Evolutionary conservation across 805 yeast species (phyloP).

Genomic region (Yamadazyma insecticola): DNA sequence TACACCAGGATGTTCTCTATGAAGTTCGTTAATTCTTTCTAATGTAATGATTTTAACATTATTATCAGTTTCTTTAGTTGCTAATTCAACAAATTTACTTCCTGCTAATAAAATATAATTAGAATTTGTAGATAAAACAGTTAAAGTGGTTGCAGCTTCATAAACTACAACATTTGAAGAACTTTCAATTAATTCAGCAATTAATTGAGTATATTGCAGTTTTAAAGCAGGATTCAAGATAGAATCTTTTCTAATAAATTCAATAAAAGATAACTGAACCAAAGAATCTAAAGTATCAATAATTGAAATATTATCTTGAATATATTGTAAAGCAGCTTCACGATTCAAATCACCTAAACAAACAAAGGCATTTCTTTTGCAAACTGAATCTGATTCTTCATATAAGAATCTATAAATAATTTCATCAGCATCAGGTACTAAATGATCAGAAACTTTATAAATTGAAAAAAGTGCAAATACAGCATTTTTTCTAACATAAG

Average conservation of each 20-base stretch:
- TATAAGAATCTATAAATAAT: slow-evolving; percentile 66
- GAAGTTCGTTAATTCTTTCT: slow-evolving; percentile 76
- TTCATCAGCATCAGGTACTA: slow-evolving; percentile 94
- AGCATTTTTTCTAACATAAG: slow-evolving; percentile 96
- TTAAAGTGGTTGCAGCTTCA: slow-evolving; percentile 85
- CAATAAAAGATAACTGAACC: slow-evolving; percentile 84
- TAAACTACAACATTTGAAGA: slow-evolving; percentile 66
- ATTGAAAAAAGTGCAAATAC: slow-evolving; percentile 85
- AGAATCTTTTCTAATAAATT: slow-evolving; percentile 85
- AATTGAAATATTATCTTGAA: slow-evolving; percentile 62
- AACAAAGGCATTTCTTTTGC: slow-evolving; percentile 92
- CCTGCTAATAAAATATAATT: slow-evolving; percentile 75
- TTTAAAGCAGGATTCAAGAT: slow-evolving; percentile 57
- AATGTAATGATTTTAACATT: slow-evolving; percentile 90
- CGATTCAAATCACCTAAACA: slow-evolving; percentile 79
- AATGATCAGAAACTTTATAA: slow-evolving; percentile 74
- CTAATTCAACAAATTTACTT: slow-evolving; percentile 78
- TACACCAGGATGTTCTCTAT: slow-evolving; percentile 71
- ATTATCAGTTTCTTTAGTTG: slow-evolving; percentile 90
- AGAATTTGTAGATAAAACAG: slow-evolving; percentile 59
- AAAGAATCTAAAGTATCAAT: slow-evolving; percentile 72
- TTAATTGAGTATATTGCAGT: slow-evolving; percentile 65
- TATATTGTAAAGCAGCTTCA: slow-evolving; percentile 75
- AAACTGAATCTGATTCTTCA: slow-evolving; percentile 86
- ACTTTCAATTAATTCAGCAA: slow-evolving; percentile 69